These are phyloP conservation scores for Penicillium manginii DNA, from an alignment of 495 filamentous ascomycete species.

Conservation along the genomic window DNA sequence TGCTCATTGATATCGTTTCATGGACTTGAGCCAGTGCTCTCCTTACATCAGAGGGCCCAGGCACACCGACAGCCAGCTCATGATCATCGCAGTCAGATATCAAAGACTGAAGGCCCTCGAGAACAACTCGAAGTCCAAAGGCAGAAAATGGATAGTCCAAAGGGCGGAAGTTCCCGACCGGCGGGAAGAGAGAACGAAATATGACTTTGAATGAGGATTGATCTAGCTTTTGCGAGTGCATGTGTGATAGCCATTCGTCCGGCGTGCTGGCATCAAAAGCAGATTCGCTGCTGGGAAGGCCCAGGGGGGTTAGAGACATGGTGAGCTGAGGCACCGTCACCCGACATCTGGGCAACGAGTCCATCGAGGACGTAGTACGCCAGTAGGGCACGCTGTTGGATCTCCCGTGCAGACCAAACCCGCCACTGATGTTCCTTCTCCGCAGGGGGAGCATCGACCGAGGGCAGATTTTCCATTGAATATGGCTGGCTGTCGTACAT, in stretches of 20 bases:
- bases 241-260: constrained; percentile 47
- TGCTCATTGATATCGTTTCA: constrained; percentile 43
- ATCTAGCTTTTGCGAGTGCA: constrained; percentile 37
- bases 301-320: constrained; percentile 48
- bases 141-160: constrained; percentile 46
- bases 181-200: constrained; percentile 47
- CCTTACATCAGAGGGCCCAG: constrained; percentile 43
- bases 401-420: constrained; percentile 49
- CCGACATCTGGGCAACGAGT: constrained; percentile 51
- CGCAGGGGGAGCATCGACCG: constrained; percentile 29
- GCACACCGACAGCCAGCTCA: constrained; percentile 45
- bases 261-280: constrained; percentile 47
- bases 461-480: constrained; percentile 41
- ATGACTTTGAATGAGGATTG: constrained; percentile 45
- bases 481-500: constrained; percentile 46
- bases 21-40: constrained; percentile 48
- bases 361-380: constrained; percentile 54
- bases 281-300: constrained; percentile 45
- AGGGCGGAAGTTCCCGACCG: constrained; percentile 34
- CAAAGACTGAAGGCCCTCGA: constrained; percentile 52
- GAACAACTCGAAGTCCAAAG: constrained; percentile 47
- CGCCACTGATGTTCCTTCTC: constrained; percentile 51
- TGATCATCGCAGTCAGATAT: constrained; percentile 46
- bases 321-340: constrained; percentile 44
- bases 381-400: constrained; percentile 50